Conservation (phyloP, 1,284 basidiomycete genomes). For the Marasmius oreades region DNA sequence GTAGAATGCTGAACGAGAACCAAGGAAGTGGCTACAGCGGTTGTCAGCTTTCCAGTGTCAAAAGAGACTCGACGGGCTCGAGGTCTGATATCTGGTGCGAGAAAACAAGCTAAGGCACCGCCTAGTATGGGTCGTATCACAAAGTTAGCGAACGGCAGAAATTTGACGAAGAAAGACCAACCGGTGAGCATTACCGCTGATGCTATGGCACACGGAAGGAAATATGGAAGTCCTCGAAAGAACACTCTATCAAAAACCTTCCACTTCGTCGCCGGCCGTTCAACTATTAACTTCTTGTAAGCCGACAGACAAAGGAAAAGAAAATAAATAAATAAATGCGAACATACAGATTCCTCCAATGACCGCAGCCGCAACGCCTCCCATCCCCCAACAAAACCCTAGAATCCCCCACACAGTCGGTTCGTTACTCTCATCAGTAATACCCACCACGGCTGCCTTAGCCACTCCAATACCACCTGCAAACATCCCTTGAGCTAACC, state of each 20-base stretch:
- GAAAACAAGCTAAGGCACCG: slow-evolving; percentile 82
- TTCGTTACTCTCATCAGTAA: slow-evolving; percentile 91
- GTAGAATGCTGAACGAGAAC: neutral
- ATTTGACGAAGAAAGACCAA: slow-evolving; percentile 20
- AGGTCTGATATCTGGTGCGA: slow-evolving; percentile 87
- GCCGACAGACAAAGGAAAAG: neutral
- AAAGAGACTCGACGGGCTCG: slow-evolving; percentile 32
- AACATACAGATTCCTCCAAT: slow-evolving; percentile 78
- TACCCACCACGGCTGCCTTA: slow-evolving; percentile 82
- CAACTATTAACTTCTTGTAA: slow-evolving; percentile 47
- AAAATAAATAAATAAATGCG: neutral
- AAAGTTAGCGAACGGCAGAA: neutral
- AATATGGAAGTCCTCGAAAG: slow-evolving; percentile 86
- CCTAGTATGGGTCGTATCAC: slow-evolving; percentile 40
- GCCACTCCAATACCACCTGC: slow-evolving; percentile 95
- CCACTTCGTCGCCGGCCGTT: slow-evolving; percentile 84
- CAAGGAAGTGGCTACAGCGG: neutral
- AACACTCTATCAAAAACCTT: slow-evolving; percentile 70
- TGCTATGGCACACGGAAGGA: slow-evolving; percentile 84
- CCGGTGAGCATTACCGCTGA: slow-evolving; percentile 71
- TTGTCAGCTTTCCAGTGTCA: neutral
- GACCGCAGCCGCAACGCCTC: slow-evolving; percentile 89
- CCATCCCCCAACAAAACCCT: slow-evolving; percentile 97
- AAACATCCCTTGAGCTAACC: slow-evolving; percentile 91
- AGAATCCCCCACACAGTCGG: slow-evolving; percentile 91